Base-by-base conservation (phyloP, 495 filamentous ascomycete genomes). In the Neurospora tetraspora region DNA sequence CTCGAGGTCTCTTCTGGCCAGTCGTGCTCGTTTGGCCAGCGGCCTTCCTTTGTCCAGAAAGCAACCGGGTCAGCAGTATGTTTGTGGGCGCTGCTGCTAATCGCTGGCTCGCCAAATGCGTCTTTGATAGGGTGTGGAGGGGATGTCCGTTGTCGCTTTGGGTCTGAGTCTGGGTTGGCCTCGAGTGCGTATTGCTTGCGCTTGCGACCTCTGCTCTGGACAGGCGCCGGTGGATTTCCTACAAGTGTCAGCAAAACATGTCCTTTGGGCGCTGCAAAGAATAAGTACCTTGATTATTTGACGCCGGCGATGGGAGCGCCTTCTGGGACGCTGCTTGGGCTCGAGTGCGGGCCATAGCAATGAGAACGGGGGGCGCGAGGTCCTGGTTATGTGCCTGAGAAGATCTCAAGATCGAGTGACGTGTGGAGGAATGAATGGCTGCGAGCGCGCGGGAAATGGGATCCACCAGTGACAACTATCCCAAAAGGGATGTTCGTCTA, bases 261-360 rank as follows among this genome's bases (percentile, higher is more conserved):
- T 76, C 74, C 43, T 76, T 76, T 71, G 27, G 74, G 70, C 72
- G 72, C 72, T 73, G 72, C 74, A 38, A 72, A 73, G 72, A 73
- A 72, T 53, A 75, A 68, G 71, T 75, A 73, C 71, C 74, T 76
- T 68, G 74, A 76, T 71, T 2, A 73, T 53, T 53, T 72, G 72
- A 70, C 47, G 72, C 74, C 71, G 74, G 71, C 38, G 61, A 75
- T 71, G 39, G 74, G 39, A 73, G 74, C 71, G 71, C 71, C 71
- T 53, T 69, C 4, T 71, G 74, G 71, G 69, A 69, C 69, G 69
- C 71, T 73, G 74, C 70, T 72, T 75, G 69, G 39, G 74, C 72
- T 75, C 61, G 69, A 73, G 74, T 75, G 71, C 68, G 69, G 74
- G 74, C 71, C 74, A 75, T 75, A 70, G 74, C 40, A 40, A 70